Base-by-base conservation (phyloP, 345 rosid species). In the Euphorbia lathyris region DNA sequence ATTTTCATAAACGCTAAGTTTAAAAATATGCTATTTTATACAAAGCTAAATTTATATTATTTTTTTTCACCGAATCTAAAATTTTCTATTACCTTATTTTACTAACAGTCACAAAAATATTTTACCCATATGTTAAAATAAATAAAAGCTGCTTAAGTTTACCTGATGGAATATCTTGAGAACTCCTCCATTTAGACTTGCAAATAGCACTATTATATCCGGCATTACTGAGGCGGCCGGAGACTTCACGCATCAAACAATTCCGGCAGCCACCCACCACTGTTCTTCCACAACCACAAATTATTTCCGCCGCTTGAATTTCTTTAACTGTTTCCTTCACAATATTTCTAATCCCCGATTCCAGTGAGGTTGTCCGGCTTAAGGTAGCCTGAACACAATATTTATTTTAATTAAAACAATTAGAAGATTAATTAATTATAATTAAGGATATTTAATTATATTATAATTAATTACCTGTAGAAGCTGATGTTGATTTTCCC, bases 101-200 rank as follows among this genome's bases (percentile, higher is more conserved):
- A n/a, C n/a, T n/a, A n/a, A n/a, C n/a, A n/a, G n/a, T n/a, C n/a
- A n/a, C n/a, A n/a, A n/a, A n/a, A n/a, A n/a, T n/a, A n/a, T n/a
- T n/a, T n/a, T n/a, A n/a, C n/a, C n/a, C n/a, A n/a, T n/a, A n/a
- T n/a, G n/a, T n/a, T n/a, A n/a, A n/a, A n/a, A n/a, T n/a, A n/a
- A n/a, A 48, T 48, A n/a, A 7, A 2, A 58, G 38, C 17, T 45
- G 16, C 1, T 12, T 16, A 45, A 45, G 11, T 45, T 43, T 63
- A 77, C 80, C 80, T 57, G 81, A 69, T 42, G 81, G 74, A 8
- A 77, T 73, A 52, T 50, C 64, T 0, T 74, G 68, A 10, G 71
- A 73, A 20, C 66, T 73, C 65, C 77, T 77, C 81, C 81, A 77
- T 14, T 73, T 77, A 9, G 77, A 36, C 65, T 69, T 65, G 71